A percentile compares a stretch with the other conserved stretches of the same genome.
These are phyloP conservation scores for Globisporangium nagaii DNA, from an alignment of 352 stramenopile species.

Conservation along the genomic window DNA sequence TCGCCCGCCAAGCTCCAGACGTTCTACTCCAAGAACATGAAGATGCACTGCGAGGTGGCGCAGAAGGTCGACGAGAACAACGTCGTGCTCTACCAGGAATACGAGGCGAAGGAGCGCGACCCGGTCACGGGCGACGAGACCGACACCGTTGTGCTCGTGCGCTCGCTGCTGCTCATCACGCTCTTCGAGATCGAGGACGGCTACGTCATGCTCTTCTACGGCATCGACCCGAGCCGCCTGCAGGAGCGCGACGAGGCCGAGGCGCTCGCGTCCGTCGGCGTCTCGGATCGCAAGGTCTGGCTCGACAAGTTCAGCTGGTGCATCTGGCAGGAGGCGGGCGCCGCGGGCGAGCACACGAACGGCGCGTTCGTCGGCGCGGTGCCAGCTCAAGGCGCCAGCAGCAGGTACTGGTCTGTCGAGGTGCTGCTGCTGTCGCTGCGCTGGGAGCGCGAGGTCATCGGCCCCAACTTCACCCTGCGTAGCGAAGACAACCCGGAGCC, in stretches of 20 bases:
- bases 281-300: slow-evolving; percentile 18
- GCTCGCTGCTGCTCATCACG: slow-evolving; percentile 28
- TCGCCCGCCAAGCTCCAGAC: slow-evolving; percentile 13
- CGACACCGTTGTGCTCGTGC: slow-evolving; percentile 15
- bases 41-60: slow-evolving; percentile 24
- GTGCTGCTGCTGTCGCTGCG: slow-evolving; percentile 18
- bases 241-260: slow-evolving; percentile 15
- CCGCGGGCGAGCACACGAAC: slow-evolving; percentile 7
- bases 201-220: slow-evolving; percentile 31
- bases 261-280: slow-evolving; percentile 10
- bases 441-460: slow-evolving; percentile 13
- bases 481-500: slow-evolving; percentile 5
- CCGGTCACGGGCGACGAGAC: slow-evolving; percentile 8
- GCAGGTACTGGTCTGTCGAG: slow-evolving; percentile 21
- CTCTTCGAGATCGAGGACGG: slow-evolving; percentile 29
- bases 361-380: slow-evolving; percentile 17
- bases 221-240: slow-evolving; percentile 19
- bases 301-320: slow-evolving; percentile 25
- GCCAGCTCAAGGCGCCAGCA: slow-evolving; percentile 10
- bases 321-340: slow-evolving; percentile 12
- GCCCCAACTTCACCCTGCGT: slow-evolving; percentile 5
- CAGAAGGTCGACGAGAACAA: slow-evolving; percentile 31
- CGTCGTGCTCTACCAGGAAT: slow-evolving; percentile 31
- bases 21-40: slow-evolving; percentile 27
- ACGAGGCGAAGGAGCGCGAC: slow-evolving; percentile 21